Base-by-base conservation (phyloP, 2,329 filamentous ascomycete genomes). In the Penicillium vulpinum region DNA sequence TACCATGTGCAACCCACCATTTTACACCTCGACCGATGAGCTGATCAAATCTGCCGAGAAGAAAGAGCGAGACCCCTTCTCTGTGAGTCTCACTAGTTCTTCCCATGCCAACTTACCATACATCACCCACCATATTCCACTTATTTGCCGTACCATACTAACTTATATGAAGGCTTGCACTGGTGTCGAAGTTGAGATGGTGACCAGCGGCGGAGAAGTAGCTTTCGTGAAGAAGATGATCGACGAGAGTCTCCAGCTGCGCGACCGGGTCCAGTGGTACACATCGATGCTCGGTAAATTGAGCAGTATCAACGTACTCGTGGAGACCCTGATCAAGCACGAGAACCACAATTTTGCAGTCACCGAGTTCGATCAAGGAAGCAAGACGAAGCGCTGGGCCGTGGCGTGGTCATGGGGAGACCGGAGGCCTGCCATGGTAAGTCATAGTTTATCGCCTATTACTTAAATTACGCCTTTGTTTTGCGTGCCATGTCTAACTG, bases 1-100 rank as follows among this genome's bases (percentile, higher is more conserved):
- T 71, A 86, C 85, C 57, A 95, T 97, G 86, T 93, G 89, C 62
- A 99, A 99, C 64, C 94, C 94, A 0, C 94, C 94, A 0, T 99
- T 99, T 76, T 97, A 97, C 77, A 74, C 80, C n/a, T 92, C 90
- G 0, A 77, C 83, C 3, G 75, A 81, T 5, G 91, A 95, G 49
- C 84, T 97, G 74, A 63, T 82, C 3, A 75, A 78, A 4, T 88
- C 88, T 1, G 88, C 90, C 0, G 73, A 79, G 16, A 74, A 81
- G 36, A 96, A 97, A 72, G 75, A 81, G 3, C 80, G 82, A 0
- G 86, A 86, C 0, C 89, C 92, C 0, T 84, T 84, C 54, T 88
- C 89, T 0, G 86, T 88, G 47, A 85, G 86, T 69, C 1, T 15
- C 21, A 36, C 13, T 18, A 6, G 11, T 18, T 15, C 36, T 46